Conservation (phyloP, 306 rosid genomes). For the Quercus wislizeni region DNA sequence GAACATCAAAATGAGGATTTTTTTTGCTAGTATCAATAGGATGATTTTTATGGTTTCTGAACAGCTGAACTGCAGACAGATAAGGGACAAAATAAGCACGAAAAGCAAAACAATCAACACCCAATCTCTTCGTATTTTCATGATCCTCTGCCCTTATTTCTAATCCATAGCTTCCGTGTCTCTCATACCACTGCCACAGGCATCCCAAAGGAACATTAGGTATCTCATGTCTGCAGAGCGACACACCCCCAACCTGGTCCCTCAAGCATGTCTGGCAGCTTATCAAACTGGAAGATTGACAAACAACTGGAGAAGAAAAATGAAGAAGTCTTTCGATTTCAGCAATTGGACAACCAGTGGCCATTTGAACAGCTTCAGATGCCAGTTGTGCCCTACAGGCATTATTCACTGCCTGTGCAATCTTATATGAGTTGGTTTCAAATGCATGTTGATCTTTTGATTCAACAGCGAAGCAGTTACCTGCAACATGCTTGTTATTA, state of each 20-base stretch:
- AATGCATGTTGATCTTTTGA: conserved; percentile 24
- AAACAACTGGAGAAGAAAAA: conserved; percentile 58
- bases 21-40: conserved; percentile 10
- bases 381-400: conserved; percentile 50
- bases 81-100: conserved; percentile 81
- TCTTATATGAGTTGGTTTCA: conserved; percentile 36
- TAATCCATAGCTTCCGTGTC: conserved; percentile 79
- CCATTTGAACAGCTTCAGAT: conserved; percentile 55
- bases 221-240: conserved; percentile 55
- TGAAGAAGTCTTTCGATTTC: conserved; percentile 73
- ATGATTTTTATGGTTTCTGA: conserved; percentile 31
- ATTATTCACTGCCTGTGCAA: conserved; percentile 51
- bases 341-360: conserved; percentile 60
- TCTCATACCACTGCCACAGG: conserved; percentile 91
- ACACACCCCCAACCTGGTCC: conserved; percentile 30
- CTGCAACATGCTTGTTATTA: conserved; percentile 22
- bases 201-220: conserved; percentile 55
- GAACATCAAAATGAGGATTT: conserved; percentile 22
- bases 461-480: conserved; percentile 24
- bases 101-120: conserved; percentile 42
- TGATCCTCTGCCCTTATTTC: conserved; percentile 59
- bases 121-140: conserved; percentile 39
- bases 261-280: conserved; percentile 38
- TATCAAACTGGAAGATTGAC: conserved; percentile 27
- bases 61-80: conserved; percentile 83